Evolutionary conservation across 2,329 filamentous ascomycete genomes (phyloP).

Genomic region (Alternaria sp.): DNA sequence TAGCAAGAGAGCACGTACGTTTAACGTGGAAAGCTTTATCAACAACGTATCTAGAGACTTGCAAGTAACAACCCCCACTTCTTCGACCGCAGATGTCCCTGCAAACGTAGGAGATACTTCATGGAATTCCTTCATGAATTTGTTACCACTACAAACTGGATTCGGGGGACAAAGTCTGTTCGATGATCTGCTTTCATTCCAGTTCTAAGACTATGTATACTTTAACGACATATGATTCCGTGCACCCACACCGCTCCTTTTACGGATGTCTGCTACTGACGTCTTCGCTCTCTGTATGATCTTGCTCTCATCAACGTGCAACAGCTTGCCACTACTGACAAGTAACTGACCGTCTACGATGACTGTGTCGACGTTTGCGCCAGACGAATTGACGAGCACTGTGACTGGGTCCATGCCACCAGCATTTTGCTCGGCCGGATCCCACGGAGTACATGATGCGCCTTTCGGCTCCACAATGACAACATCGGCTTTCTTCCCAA

Average conservation of each 20-base stretch:
- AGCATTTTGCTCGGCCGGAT: conserved; percentile 37
- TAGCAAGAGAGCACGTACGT: conserved; percentile 12
- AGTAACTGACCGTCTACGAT: conserved; percentile 29
- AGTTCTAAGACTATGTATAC: conserved; percentile 17
- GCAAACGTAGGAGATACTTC: conserved; percentile 3
- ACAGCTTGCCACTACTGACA: conserved; percentile 19
- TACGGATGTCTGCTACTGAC: conserved; percentile 22
- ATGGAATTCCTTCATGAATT: conserved; percentile 12
- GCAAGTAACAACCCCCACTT: conserved; percentile 6
- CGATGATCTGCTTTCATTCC: conserved; percentile 18
- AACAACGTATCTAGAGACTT: conserved; percentile 18
- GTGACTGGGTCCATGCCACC: conserved; percentile 51
- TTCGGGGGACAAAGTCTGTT: conserved; percentile 21
- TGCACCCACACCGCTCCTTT: conserved; percentile 27
- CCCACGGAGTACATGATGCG: conserved; percentile 51
- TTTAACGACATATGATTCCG: conserved; percentile 38
- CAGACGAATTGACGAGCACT: conserved; percentile 23
- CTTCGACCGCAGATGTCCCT: background rate
- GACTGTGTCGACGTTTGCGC: conserved; percentile 25
- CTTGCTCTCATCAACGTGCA: conserved; percentile 15
- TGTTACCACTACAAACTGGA: conserved; percentile 17
- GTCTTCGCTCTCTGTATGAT: conserved; percentile 19
- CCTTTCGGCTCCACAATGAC: conserved; percentile 45
- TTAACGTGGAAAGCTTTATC: conserved; percentile 17
- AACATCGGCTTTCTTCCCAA: conserved; percentile 56